These are phyloP conservation scores for Apophysomyces variabilis DNA, from an alignment of 371 early-diverging fungal genomes.

Conservation along the genomic window DNA sequence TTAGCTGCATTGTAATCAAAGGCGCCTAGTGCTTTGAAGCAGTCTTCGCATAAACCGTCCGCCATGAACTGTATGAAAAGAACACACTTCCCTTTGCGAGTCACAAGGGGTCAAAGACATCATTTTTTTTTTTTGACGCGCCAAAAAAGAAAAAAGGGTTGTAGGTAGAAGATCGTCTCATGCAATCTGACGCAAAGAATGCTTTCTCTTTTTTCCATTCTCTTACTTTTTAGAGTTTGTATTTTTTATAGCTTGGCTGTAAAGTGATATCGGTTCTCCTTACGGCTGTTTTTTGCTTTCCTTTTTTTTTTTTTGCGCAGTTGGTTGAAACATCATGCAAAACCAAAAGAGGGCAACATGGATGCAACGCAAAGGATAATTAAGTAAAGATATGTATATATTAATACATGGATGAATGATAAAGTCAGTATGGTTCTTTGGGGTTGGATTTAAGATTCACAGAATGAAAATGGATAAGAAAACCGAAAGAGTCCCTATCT, in stretches of 20 bases:
- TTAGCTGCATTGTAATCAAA: conserved; percentile 64
- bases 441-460: no score
- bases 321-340: conserved; percentile 2
- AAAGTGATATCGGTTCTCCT: not conserved
- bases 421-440: no score
- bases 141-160: no score
- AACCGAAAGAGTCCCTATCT: not conserved
- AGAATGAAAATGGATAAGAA: not conserved
- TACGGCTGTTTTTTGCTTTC: not conserved
- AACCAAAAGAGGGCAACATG: not conserved
- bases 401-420: no score
- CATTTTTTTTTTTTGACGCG: no score
- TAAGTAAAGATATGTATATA: not conserved
- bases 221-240: no score
- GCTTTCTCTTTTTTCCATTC: not conserved
- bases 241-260: no score
- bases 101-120: not conserved
- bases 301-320: not conserved
- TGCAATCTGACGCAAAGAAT: conserved; percentile 8
- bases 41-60: conserved; percentile 30
- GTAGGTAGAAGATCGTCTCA: not conserved
- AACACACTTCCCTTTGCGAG: not conserved
- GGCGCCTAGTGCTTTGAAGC: conserved; percentile 58
- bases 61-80: conserved; percentile 17
- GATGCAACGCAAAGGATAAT: not conserved